A percentile compares a stretch with the other conserved stretches of the same genome.
Conservation (phyloP, 1,284 basidiomycete species). For the Hortiboletus rubellus region DNA sequence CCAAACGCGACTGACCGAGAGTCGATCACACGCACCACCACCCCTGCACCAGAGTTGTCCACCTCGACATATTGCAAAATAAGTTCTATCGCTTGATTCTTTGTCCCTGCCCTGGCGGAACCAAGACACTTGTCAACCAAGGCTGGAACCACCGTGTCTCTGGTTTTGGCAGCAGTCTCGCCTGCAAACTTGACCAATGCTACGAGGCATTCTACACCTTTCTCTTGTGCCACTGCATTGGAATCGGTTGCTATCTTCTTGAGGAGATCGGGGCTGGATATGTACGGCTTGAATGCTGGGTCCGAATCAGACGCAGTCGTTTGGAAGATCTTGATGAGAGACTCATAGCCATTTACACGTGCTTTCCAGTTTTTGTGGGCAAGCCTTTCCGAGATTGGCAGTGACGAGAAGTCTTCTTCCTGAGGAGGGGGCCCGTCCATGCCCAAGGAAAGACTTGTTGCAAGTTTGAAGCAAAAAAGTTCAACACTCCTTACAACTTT, state of each 20-base stretch:
- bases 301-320: slow-evolving; percentile 90
- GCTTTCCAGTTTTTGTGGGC: slow-evolving; percentile 99
- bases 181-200: slow-evolving; percentile 90
- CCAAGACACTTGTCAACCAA: slow-evolving; percentile 97
- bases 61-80: slow-evolving; percentile 91
- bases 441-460: slow-evolving; percentile 17
- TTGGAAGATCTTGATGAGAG: slow-evolving; percentile 83
- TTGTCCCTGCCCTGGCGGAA: slow-evolving; percentile 90
- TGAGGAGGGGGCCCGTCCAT: slow-evolving; percentile 90
- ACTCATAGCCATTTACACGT: slow-evolving; percentile 89
- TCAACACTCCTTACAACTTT: slow-evolving; percentile 8
- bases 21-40: slow-evolving; percentile 70
- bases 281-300: slow-evolving; percentile 90
- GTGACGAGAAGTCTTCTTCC: slow-evolving; percentile 90
- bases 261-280: slow-evolving; percentile 74
- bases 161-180: slow-evolving; percentile 78
- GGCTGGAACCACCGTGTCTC: slow-evolving; percentile 82
- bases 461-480: slow-evolving; percentile 11
- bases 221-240: slow-evolving; percentile 98
- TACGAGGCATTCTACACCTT: slow-evolving; percentile 86
- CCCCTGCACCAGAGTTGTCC: slow-evolving; percentile 85
- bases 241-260: slow-evolving; percentile 89
- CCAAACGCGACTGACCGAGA: slow-evolving; percentile 20
- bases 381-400: slow-evolving; percentile 83
- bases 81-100: slow-evolving; percentile 84